A percentile compares a stretch with the other conserved stretches of the same genome.
These are phyloP conservation scores for Sordariomycetes sp. DNA, from an alignment of 2,329 filamentous ascomycete species.

Conservation along the genomic window DNA sequence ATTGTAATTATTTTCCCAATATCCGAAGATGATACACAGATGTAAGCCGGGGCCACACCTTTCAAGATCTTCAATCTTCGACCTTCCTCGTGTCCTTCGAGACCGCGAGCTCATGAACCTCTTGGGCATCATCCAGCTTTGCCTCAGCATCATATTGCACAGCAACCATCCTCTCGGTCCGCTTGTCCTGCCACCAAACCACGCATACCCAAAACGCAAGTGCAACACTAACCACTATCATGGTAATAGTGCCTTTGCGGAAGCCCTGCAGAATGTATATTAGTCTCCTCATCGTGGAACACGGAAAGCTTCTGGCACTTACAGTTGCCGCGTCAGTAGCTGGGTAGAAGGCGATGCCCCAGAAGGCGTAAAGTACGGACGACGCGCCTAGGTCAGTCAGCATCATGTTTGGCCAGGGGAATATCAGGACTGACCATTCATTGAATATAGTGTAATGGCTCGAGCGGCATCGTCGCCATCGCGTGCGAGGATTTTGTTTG, in stretches of 20 bases:
- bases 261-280: constrained; percentile 6
- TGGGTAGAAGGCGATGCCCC: constrained; percentile 26
- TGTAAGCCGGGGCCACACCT: too few relatives aligned
- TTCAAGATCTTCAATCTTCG: too few relatives aligned
- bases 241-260: constrained; percentile 21
- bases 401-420: neutral
- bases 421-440: constrained; percentile 17
- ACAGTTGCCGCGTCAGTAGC: constrained; percentile 24
- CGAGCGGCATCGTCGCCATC: constrained; percentile 25
- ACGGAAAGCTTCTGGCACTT: too few relatives aligned
- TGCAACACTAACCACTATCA: constrained; percentile 14
- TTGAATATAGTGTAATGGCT: constrained; percentile 24
- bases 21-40: too few relatives aligned
- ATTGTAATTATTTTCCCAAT: too few relatives aligned
- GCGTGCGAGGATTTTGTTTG: constrained; percentile 24
- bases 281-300: constrained; percentile 6
- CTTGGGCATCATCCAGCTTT: neutral
- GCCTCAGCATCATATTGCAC: neutral
- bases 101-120: constrained; percentile 27
- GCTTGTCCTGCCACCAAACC: constrained; percentile 10
- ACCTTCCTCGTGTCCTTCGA: too few relatives aligned
- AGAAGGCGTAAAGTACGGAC: constrained; percentile 27
- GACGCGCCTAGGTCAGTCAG: too few relatives aligned
- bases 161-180: constrained; percentile 3
- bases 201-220: constrained; percentile 7